Evolutionary conservation across 129 eudicot species (phyloP), one percentile per base, ranked within the genome.

Genomic region (Apium graveolens): DNA sequence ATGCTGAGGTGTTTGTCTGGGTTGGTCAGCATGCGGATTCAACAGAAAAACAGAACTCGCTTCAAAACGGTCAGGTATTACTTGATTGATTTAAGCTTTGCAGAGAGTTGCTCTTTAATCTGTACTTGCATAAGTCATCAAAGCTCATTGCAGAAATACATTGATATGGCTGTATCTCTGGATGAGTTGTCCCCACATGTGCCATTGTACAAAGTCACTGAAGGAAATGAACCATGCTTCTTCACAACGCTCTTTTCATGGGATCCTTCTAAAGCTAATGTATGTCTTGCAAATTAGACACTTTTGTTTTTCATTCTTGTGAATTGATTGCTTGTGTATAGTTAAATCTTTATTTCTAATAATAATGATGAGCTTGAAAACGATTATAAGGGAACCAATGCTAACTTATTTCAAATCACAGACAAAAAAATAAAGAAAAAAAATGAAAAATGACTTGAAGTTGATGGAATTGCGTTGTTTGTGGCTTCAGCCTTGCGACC

Each of bases 201-300:
- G 44, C 99, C 99, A 24, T 74, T 92, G 78, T 96, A 92, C 88
- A 90, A 86, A 87, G 83, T 90, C 44, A 89, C 91, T 1, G 99
- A 96, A 84, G 99, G 97, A 82, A 92, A 92, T 72, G 99, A 96
- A 80, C 99, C 99, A 16, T 80, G 87, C 83, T 96, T 96, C 90
- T 96, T 96, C 88, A 96, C 99, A 34, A 75, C 90, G 51, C 89
- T 82, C 81, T 96, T 96, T 84, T 90, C 96, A 78, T 96, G 99
- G 99, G 99, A 96, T 73, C 81, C 90, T 41, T 92, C 96, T 53
- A 96, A 96, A 90, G 97, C 99, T 78, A 90, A 77, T 81, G 99
- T 92, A 82, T 71, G 97, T 82, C 39, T n/a, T 80, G 46, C 7
- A 21, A 14, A 29, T 57, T 9, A n/a, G 39, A 60, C 48, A 43